Percentiles rank a stretch among this genome's conserved stretches.
Conservation (phyloP, 345 rosid genomes). For the Gossypium mustelinum region DNA sequence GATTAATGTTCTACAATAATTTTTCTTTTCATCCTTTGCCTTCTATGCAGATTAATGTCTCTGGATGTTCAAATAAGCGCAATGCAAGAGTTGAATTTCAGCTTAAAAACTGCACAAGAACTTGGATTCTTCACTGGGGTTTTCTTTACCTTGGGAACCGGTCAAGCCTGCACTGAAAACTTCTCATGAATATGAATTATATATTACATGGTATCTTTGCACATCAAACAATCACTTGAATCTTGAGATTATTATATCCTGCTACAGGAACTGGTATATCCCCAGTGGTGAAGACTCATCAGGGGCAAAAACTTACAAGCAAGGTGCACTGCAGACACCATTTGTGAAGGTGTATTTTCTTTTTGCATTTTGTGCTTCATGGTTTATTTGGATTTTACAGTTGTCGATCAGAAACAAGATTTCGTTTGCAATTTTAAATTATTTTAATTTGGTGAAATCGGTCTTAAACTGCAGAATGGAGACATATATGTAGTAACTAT, state of each 20-base stretch:
- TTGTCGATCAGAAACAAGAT: neutral
- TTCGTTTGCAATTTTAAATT: neutral
- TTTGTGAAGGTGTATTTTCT: conserved; percentile 34
- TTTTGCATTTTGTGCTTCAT: neutral
- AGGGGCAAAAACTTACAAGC: conserved; percentile 24
- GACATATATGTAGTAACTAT: conserved; percentile 38
- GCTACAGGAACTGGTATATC: conserved; percentile 47
- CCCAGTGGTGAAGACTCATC: conserved; percentile 42
- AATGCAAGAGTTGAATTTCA: conserved; percentile 56
- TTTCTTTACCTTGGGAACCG: conserved; percentile 43
- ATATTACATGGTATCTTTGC: neutral
- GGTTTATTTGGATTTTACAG: conserved; percentile 7
- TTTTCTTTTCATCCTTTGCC: neutral
- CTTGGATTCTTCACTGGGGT: conserved; percentile 71
- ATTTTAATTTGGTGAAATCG: neutral
- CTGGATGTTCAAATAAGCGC: conserved; percentile 36
- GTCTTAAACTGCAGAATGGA: conserved; percentile 35
- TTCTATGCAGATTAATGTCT: conserved; percentile 38
- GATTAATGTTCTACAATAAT: conserved; percentile 7
- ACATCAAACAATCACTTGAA: neutral
- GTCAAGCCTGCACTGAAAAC: conserved; percentile 30
- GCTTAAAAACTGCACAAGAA: conserved; percentile 44
- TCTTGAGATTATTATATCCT: neutral
- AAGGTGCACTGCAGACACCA: conserved; percentile 59
- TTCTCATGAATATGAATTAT: conserved; percentile 1